These are phyloP conservation scores for Apostasia shenzhenica DNA, from an alignment of 106 monocot species.

Conservation along the genomic window DNA sequence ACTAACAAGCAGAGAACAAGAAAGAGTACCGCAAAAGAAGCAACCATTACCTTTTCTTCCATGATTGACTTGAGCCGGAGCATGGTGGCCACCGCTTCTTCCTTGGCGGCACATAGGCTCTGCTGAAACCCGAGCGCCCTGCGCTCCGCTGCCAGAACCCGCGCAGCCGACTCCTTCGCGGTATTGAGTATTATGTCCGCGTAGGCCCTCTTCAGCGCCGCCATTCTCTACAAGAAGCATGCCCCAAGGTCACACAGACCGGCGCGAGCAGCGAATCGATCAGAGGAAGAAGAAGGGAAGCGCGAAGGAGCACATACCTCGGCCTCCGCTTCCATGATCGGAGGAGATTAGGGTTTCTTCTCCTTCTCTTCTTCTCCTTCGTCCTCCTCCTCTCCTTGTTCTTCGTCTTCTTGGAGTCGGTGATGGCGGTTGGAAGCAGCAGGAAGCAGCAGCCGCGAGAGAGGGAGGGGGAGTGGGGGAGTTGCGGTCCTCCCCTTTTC, in stretches of 20 bases:
- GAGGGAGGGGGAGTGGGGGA: conserved; percentile 4
- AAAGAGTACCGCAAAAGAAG: not conserved
- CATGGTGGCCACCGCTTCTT: conserved; percentile 46
- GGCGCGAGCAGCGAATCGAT: no score
- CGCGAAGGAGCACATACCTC: not conserved
- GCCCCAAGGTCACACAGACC: not conserved
- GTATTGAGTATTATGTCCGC: conserved; percentile 63
- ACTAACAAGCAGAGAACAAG: no score
- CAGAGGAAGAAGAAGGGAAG: not conserved
- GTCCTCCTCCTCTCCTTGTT: not conserved
- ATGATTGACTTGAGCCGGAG: conserved; percentile 51
- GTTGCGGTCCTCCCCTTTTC: conserved; percentile 5
- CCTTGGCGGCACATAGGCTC: conserved; percentile 30
- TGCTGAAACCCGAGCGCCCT: conserved; percentile 30
- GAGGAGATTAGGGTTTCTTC: not conserved
- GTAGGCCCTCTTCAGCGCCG: conserved; percentile 61
- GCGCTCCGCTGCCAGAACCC: conserved; percentile 47
- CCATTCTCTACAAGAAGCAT: conserved; percentile 37
- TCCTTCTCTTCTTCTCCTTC: not conserved
- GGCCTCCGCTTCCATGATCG: conserved; percentile 9
- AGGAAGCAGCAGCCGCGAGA: not conserved
- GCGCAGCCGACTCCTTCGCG: conserved; percentile 60
- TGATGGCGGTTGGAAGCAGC: conserved; percentile 7
- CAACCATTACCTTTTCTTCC: conserved; percentile 47
- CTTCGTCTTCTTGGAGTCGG: not conserved